A percentile compares a stretch with the other conserved stretches of the same genome.
phyloP scores from a whole-genome alignment of 2,329 filamentous ascomycete genomes.

The Penicillium corylophilum region DNA sequence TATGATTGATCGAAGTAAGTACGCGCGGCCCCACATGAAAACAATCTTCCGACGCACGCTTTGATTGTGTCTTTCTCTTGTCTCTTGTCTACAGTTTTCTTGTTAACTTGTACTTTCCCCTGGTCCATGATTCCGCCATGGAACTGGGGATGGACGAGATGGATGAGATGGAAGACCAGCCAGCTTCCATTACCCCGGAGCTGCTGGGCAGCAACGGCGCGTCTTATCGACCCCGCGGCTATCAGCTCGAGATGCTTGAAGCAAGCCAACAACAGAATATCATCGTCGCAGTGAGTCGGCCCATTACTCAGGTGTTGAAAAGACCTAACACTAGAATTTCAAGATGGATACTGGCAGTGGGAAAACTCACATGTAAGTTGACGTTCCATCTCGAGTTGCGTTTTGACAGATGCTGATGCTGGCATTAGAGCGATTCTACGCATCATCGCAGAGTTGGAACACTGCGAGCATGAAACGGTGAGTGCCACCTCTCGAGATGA shows the following conservation, averaged over 20 bases:
- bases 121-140: neutral
- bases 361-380: conserved; percentile 71
- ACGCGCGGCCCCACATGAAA: neutral
- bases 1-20: neutral
- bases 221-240: conserved; percentile 50
- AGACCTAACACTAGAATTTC: neutral
- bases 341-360: conserved; percentile 83
- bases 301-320: neutral
- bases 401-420: neutral
- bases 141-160: neutral
- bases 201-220: conserved; percentile 4
- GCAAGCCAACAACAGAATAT: conserved; percentile 67
- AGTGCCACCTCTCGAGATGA: conserved; percentile 1
- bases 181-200: neutral
- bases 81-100: too few species aligned
- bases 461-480: conserved; percentile 55
- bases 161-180: conserved; percentile 5
- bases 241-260: conserved; percentile 75
- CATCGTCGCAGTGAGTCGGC: conserved; percentile 62
- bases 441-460: conserved; percentile 64
- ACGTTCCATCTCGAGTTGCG: neutral
- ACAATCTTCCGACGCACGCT: neutral
- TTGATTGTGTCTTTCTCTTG: neutral
- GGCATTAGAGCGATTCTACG: conserved; percentile 62
- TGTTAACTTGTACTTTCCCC: neutral